A percentile compares a stretch with the other conserved stretches of the same genome.
phyloP scores from a whole-genome alignment of 257 asterid species.

The Henckelia pumila region DNA sequence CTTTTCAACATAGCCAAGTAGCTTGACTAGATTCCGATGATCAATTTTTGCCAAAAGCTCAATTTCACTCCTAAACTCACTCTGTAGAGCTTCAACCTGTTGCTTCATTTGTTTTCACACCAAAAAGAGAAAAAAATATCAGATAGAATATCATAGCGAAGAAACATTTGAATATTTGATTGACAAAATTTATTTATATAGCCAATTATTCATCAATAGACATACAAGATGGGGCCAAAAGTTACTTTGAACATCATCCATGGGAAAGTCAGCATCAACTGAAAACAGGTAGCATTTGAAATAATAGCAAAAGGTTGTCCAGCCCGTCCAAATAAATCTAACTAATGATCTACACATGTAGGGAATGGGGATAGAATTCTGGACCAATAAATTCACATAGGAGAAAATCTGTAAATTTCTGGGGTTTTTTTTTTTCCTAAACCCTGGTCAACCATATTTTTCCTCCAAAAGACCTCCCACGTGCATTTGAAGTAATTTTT shows the following conservation, averaged over 20 bases:
- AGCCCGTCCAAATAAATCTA: not conserved
- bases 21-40: slow-evolving; percentile 91
- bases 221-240: not conserved
- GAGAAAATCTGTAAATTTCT: not conserved
- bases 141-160: slow-evolving; percentile 10
- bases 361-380: not conserved
- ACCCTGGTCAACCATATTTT: no score
- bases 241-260: not conserved
- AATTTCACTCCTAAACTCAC: slow-evolving; percentile 87
- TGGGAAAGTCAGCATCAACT: not conserved
- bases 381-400: not conserved
- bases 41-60: slow-evolving; percentile 95
- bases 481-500: no score
- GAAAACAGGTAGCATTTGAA: not conserved
- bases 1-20: slow-evolving; percentile 83
- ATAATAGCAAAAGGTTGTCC: slow-evolving; percentile 6
- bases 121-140: not conserved
- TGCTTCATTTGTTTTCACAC: slow-evolving; percentile 43
- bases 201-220: not conserved
- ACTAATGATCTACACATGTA: not conserved
- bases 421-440: no score
- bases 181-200: not conserved
- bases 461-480: no score
- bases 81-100: slow-evolving; percentile 51
- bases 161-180: slow-evolving; percentile 1